Conservation (phyloP, 176 grass and related monocot genomes). For the Zoysia japonica region DNA sequence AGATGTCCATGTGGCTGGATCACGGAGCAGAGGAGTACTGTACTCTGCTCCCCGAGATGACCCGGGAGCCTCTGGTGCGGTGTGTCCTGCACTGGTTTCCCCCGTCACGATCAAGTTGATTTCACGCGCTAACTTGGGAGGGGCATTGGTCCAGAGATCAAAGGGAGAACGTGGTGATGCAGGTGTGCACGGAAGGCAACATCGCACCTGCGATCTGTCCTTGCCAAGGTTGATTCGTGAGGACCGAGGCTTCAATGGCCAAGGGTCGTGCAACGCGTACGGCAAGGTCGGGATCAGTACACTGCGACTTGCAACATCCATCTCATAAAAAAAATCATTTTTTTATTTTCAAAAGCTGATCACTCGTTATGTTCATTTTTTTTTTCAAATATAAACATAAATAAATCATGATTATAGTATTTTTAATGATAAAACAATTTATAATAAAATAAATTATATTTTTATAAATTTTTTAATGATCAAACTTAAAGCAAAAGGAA, state of each 20-base stretch:
- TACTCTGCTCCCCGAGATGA: neutral
- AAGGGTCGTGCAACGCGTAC: neutral
- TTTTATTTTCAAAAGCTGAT: too few relatives aligned
- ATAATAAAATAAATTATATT: too few relatives aligned
- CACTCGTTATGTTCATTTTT: too few relatives aligned
- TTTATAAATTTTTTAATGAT: too few relatives aligned
- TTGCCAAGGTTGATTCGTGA: neutral
- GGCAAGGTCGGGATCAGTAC: neutral
- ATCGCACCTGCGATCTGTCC: neutral
- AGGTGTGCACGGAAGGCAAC: conserved; percentile 15
- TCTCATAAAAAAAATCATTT: too few relatives aligned
- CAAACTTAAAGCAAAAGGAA: too few relatives aligned
- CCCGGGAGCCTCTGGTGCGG: neutral
- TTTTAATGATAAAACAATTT: too few relatives aligned
- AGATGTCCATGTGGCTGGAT: neutral
- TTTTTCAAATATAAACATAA: too few relatives aligned
- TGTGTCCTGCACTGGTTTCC: neutral
- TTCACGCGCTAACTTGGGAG: conserved; percentile 25
- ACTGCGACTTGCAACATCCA: too few relatives aligned
- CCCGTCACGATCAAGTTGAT: neutral
- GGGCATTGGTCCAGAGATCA: neutral
- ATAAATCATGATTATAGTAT: too few relatives aligned
- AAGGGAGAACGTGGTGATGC: too few relatives aligned
- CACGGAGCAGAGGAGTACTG: neutral
- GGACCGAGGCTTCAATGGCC: neutral